Base-by-base conservation (phyloP, 306 rosid species). In the Ammopiptanthus mongolicus region DNA sequence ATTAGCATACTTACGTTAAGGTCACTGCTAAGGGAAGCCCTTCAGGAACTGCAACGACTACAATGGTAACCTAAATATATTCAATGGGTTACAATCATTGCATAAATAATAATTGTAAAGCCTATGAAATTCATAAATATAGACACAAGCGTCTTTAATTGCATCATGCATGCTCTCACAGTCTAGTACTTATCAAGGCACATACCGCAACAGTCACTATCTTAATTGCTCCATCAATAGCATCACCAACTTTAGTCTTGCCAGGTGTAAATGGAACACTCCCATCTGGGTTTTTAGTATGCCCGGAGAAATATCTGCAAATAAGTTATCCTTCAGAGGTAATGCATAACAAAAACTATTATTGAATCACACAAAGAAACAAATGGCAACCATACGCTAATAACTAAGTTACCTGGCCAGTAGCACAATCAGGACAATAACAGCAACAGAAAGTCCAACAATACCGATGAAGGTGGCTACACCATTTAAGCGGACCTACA, bases 21-120 rank as follows among this genome's bases (percentile, higher is more conserved):
- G 99, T 96, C 53, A 96, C 99, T 33, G 99, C 98, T 41, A 96
- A 84, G 14, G 99, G 99, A 33, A 96, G 98, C 71, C 98, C 99
- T 87, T 96, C 99, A 7, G 99, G 99, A 70, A 96, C 99, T 12
- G 98, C 99, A 89, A 96, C 99, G 69, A 96, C 98, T 3, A 92
- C 98, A 51, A 96, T 96, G 34, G 99, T 92, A 60, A 96, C 99
- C 99, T 96, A 83, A 48, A 85, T 68, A 85, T 68, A 77, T 55
- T 75, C 74, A 29, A 36, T 36, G 41, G 58, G 65, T 74, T 69
- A 71, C 72, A 33, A 65, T 46, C 57, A 63, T 15, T 29, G 4
- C 11, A 71, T 14, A 80, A 10, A 78, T 61, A 34, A 14, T 42
- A n/a, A 68, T 21, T 57, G 36, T 33, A 69, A 71, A 72, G 68